Conservation (phyloP, 768 basidiomycete genomes). For the Boletus subparvulus region DNA sequence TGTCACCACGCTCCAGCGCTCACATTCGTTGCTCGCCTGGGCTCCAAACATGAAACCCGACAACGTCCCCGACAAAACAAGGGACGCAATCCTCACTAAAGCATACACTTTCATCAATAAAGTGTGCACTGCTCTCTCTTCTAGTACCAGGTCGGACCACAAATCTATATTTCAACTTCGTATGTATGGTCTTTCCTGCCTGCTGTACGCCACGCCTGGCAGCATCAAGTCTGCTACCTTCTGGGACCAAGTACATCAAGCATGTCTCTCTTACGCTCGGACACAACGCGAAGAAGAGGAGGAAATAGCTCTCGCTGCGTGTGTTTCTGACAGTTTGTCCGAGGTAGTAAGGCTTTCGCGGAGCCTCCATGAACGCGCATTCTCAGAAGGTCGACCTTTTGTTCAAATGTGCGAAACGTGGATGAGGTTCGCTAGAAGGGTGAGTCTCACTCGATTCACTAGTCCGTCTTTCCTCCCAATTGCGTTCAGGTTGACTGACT, state of each 20-base stretch:
- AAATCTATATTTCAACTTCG: conserved; percentile 39
- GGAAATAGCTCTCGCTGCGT: conserved; percentile 25
- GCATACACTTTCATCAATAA: conserved; percentile 54
- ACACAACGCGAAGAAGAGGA: conserved; percentile 27
- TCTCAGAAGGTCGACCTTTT: conserved; percentile 54
- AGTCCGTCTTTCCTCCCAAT: background rate
- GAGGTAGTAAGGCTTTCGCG: conserved; percentile 44
- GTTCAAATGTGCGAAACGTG: conserved; percentile 70
- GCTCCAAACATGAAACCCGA: conserved; percentile 37
- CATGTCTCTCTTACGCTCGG: conserved; percentile 38
- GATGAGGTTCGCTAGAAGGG: conserved; percentile 65
- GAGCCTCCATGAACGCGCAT: conserved; percentile 35
- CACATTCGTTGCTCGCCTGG: conserved; percentile 52
- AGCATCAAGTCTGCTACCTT: conserved; percentile 52
- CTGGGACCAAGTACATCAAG: conserved; percentile 67
- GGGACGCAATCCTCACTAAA: conserved; percentile 58
- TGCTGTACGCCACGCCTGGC: conserved; percentile 49
- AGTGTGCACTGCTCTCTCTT: conserved; percentile 31
- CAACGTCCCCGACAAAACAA: conserved; percentile 49
- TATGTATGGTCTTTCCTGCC: conserved; percentile 44
- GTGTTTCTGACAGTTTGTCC: conserved; percentile 45
- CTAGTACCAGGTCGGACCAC: conserved; percentile 17
- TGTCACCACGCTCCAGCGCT: conserved; percentile 28
- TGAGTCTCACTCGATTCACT: conserved; percentile 27
- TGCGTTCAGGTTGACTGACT: background rate